Conservation (phyloP, 805 yeast genomes). For the Metschnikowia bowlesiae region DNA sequence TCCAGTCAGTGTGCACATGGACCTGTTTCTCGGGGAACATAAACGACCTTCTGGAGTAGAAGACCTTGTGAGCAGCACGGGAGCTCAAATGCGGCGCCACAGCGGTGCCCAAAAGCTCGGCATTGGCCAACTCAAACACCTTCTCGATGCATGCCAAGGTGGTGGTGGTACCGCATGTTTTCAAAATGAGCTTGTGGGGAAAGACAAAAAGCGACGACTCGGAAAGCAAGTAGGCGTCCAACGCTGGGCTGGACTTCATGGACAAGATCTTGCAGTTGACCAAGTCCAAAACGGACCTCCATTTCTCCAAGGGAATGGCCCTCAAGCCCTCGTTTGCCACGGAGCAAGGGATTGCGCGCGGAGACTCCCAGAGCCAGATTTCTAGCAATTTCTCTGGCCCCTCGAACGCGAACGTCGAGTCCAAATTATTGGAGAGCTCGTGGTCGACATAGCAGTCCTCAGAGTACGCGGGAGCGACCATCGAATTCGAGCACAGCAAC, state of each 20-base stretch:
- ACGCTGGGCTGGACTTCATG: conserved; percentile 54
- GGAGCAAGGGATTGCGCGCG: conserved; percentile 33
- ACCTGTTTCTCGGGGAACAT: conserved; percentile 87
- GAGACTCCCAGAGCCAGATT: conserved; percentile 72
- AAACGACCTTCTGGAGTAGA: conserved; percentile 87
- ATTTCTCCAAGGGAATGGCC: conserved; percentile 56
- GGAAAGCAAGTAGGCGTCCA: conserved; percentile 82
- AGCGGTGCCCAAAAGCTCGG: conserved; percentile 7
- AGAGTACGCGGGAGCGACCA: conserved; percentile 42
- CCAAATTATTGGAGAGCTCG: conserved; percentile 70
- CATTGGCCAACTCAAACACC: conserved; percentile 44
- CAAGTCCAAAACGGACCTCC: conserved; percentile 70
- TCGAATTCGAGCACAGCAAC: conserved; percentile 7
- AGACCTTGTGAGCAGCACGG: conserved; percentile 55
- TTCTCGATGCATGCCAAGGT: conserved; percentile 71
- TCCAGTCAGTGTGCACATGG: conserved; percentile 81
- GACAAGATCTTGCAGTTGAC: conserved; percentile 90
- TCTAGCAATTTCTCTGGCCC: conserved; percentile 95
- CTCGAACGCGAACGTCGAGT: conserved; percentile 90
- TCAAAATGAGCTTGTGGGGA: conserved; percentile 77
- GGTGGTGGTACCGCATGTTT: conserved; percentile 96
- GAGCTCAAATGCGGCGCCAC: conserved; percentile 19
- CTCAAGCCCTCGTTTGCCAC: conserved; percentile 49
- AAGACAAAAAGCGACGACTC: conserved; percentile 90
- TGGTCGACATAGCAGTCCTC: conserved; percentile 64